Evolutionary conservation across 768 basidiomycete genomes (phyloP).

Genomic region (Leccinum pellstonianum): DNA sequence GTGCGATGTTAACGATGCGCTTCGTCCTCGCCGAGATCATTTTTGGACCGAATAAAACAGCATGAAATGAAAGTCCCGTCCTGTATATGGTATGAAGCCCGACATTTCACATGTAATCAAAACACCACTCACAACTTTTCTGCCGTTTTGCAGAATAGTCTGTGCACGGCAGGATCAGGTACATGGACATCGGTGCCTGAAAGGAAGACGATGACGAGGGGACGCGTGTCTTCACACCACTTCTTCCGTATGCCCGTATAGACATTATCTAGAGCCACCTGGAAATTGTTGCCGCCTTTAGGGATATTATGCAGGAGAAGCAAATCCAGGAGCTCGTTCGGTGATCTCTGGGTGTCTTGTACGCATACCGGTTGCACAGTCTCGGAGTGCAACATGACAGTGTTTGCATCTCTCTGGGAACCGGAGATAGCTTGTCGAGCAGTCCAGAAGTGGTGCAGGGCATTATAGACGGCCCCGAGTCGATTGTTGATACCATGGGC

Average conservation of each 20-base stretch:
- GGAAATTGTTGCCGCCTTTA: constrained; percentile 43
- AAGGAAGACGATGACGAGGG: constrained; percentile 53
- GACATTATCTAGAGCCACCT: constrained; percentile 37
- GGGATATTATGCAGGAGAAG: constrained; percentile 37
- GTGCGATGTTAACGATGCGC: constrained; percentile 49
- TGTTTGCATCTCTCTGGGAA: constrained; percentile 51
- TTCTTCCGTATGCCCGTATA: constrained; percentile 35
- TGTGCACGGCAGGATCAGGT: constrained; percentile 32
- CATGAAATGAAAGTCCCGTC: constrained; percentile 55
- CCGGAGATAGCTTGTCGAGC: constrained; percentile 40
- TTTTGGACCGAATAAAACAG: constrained; percentile 52
- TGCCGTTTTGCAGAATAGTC: constrained; percentile 37
- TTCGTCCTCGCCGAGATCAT: constrained; percentile 28
- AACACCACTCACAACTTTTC: constrained; percentile 39
- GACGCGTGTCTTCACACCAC: constrained; percentile 42
- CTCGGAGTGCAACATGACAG: constrained; percentile 46
- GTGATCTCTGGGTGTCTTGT: constrained; percentile 44
- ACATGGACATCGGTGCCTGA: constrained; percentile 50
- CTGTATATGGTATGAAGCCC: constrained; percentile 27
- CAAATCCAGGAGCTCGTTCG: constrained; percentile 42
- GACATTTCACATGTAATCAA: neutral
- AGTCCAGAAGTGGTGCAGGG: constrained; percentile 53
- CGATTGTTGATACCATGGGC: constrained; percentile 38
- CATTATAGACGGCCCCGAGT: constrained; percentile 56
- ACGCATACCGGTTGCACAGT: constrained; percentile 25